phyloP scores from a whole-genome alignment of 352 stramenopile genomes.

The Peronospora destructor region DNA sequence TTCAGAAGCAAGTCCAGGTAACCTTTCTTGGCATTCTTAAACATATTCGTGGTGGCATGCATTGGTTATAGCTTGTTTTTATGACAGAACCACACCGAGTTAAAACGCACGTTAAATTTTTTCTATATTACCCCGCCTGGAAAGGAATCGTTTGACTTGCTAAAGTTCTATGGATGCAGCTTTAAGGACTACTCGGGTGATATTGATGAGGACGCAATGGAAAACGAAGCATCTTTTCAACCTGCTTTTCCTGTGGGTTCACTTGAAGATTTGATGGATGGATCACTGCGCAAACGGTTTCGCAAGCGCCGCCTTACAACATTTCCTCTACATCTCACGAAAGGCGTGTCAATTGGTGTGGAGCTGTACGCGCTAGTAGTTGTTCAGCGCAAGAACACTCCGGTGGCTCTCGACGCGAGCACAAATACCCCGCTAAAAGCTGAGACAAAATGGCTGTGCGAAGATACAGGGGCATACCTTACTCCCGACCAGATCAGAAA shows the following conservation, averaged over 20 bases:
- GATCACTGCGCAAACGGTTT: slow-evolving; percentile 72
- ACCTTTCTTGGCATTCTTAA: background rate
- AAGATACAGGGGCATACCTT: slow-evolving; percentile 71
- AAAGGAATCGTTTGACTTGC: slow-evolving; percentile 48
- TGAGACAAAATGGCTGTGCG: slow-evolving; percentile 81
- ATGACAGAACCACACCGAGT: slow-evolving; percentile 64
- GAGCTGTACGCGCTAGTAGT: slow-evolving; percentile 66
- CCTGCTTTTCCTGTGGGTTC: slow-evolving; percentile 66
- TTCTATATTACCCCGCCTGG: slow-evolving; percentile 68
- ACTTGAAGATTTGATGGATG: slow-evolving; percentile 72
- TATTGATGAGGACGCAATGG: slow-evolving; percentile 14
- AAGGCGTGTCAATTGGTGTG: slow-evolving; percentile 69
- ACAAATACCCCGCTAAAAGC: slow-evolving; percentile 72
- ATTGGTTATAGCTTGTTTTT: background rate
- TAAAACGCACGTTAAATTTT: slow-evolving; percentile 66
- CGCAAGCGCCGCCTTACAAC: slow-evolving; percentile 68
- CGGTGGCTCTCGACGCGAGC: slow-evolving; percentile 55
- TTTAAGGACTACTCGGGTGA: slow-evolving; percentile 59
- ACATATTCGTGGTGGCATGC: background rate
- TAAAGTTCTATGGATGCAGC: slow-evolving; percentile 50
- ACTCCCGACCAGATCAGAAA: slow-evolving; percentile 68
- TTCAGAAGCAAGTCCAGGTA: slow-evolving; percentile 76
- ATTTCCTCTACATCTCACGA: slow-evolving; percentile 59
- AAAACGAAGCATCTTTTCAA: slow-evolving; percentile 36
- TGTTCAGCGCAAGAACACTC: slow-evolving; percentile 51